These are phyloP conservation scores for Tulasnella sp. DNA, from an alignment of 768 basidiomycete genomes.

Conservation along the genomic window DNA sequence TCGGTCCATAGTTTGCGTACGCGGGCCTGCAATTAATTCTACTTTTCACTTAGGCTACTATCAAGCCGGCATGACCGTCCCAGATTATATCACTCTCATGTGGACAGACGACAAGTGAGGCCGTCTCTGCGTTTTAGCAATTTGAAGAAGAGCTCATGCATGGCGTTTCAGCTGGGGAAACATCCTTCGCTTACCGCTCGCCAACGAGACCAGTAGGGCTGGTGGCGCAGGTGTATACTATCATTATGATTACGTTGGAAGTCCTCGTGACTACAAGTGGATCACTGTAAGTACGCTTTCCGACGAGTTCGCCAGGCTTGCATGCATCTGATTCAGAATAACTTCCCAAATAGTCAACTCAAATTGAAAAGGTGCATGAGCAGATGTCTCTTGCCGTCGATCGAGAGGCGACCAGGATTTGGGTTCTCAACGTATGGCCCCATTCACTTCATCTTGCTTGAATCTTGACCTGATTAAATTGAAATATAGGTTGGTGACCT, in stretches of 20 bases:
- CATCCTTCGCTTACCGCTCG: constrained; percentile 48
- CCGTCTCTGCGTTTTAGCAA: constrained; percentile 10
- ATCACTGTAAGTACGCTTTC: constrained; percentile 36
- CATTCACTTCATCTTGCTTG: neutral
- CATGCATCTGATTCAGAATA: neutral
- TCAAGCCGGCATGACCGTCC: constrained; percentile 48
- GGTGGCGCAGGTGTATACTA: constrained; percentile 67
- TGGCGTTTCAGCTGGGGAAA: constrained; percentile 64
- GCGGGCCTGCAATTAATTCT: too few relatives aligned
- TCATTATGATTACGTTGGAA: constrained; percentile 50
- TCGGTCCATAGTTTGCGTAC: too few relatives aligned
- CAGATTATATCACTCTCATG: constrained; percentile 53
- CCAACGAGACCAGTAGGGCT: constrained; percentile 45
- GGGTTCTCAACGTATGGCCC: constrained; percentile 48
- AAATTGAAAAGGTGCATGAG: constrained; percentile 38
- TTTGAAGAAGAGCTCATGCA: neutral
- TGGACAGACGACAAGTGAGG: constrained; percentile 65
- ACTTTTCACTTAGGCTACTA: constrained; percentile 11
- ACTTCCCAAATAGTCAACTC: constrained; percentile 1
- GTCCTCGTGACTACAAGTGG: constrained; percentile 60
- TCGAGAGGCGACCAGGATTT: constrained; percentile 47
- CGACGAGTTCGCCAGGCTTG: neutral
- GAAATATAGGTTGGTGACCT: constrained; percentile 43
- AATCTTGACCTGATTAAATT: neutral
- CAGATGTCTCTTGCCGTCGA: constrained; percentile 58